Percentiles rank a stretch among this genome's conserved stretches.
These are phyloP conservation scores for Tolypocladium tropicale DNA, from an alignment of 2,329 filamentous ascomycete genomes.

Conservation along the genomic window DNA sequence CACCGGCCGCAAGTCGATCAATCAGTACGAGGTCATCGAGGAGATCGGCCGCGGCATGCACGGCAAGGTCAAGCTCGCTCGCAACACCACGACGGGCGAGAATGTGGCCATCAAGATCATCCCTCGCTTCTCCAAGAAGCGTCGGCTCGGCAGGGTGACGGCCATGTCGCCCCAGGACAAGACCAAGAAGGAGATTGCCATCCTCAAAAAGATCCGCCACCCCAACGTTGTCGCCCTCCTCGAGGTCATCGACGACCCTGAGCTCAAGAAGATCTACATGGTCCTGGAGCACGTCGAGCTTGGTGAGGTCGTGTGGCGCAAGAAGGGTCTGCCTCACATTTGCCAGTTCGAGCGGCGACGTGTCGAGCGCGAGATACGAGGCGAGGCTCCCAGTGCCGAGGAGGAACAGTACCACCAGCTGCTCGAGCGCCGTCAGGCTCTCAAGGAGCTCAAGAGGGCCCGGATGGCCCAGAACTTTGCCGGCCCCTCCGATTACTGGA, in stretches of 20 bases:
- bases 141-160: conserved; percentile 76
- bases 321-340: conserved; percentile 75
- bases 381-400: conserved; percentile 46
- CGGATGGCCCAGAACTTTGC: conserved; percentile 38
- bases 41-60: conserved; percentile 94
- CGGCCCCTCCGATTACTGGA: conserved; percentile 64
- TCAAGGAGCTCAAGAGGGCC: conserved; percentile 48
- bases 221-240: conserved; percentile 93
- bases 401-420: conserved; percentile 51
- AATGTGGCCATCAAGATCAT: conserved; percentile 98
- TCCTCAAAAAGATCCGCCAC: conserved; percentile 95
- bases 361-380: conserved; percentile 60
- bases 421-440: conserved; percentile 46
- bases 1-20: conserved; percentile 92
- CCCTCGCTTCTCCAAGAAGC: conserved; percentile 85
- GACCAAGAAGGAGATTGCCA: conserved; percentile 92
- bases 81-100: conserved; percentile 63
- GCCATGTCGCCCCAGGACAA: conserved; percentile 59
- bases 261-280: conserved; percentile 96
- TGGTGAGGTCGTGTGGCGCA: conserved; percentile 90
- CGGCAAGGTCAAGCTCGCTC: conserved; percentile 92
- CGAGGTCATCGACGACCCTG: conserved; percentile 95
- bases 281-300: conserved; percentile 91
- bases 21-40: conserved; percentile 94
- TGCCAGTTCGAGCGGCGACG: conserved; percentile 73